Conservation (phyloP, 768 basidiomycete species). For the Mycena capillaripes region DNA sequence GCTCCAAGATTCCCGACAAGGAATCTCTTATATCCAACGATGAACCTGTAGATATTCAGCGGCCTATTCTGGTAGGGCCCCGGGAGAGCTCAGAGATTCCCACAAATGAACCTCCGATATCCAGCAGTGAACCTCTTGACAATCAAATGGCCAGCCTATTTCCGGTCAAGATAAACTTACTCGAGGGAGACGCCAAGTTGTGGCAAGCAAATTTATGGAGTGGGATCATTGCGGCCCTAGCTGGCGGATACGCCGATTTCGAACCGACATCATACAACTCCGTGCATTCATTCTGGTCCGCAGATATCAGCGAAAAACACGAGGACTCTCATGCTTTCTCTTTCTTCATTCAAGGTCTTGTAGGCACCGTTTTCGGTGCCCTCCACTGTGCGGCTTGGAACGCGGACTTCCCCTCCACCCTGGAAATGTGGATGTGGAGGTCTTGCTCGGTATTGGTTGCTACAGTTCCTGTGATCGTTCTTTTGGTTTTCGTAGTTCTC, state of each 20-base stretch:
- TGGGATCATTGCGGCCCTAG: background rate
- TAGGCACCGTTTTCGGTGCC: constrained; percentile 40
- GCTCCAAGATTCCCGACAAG: too few species aligned
- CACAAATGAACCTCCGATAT: too few species aligned
- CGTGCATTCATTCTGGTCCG: background rate
- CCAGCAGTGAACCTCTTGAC: too few species aligned
- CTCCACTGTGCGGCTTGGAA: constrained; percentile 45
- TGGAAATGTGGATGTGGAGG: constrained; percentile 39
- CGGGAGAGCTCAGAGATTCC: too few species aligned
- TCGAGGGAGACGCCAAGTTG: too few species aligned
- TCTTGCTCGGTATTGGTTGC: constrained; percentile 29
- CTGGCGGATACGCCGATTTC: background rate
- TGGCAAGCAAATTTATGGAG: background rate
- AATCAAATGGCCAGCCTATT: background rate
- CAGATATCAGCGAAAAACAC: constrained; percentile 25
- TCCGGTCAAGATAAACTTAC: too few species aligned
- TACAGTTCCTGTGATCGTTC: too few species aligned
- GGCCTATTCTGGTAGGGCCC: too few species aligned
- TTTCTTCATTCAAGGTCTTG: background rate
- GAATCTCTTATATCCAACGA: too few species aligned
- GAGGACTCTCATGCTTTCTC: constrained; percentile 34
- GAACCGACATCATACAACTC: background rate
- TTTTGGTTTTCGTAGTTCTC: too few species aligned
- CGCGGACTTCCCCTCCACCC: constrained; percentile 37
- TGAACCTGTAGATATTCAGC: too few species aligned